These are phyloP conservation scores for Scenedesmus sp. DNA, from an alignment of 163 green algal genomes.

Conservation along the genomic window DNA sequence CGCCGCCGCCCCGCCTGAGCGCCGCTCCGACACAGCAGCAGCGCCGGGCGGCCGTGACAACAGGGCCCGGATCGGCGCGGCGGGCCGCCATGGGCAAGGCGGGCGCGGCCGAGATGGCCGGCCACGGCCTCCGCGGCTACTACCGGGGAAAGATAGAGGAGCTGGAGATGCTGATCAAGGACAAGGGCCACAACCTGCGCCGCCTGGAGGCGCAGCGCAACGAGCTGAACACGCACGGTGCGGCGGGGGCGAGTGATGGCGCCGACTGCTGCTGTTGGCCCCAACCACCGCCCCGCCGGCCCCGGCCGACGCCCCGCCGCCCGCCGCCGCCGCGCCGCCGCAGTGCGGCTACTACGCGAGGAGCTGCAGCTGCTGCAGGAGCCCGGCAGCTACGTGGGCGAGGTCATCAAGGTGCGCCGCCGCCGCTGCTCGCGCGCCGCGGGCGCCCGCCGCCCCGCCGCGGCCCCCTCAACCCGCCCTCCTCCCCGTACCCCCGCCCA, in stretches of 20 bases:
- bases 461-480: background rate
- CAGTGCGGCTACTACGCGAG: constrained; percentile 96
- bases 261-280: background rate
- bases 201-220: constrained; percentile 98
- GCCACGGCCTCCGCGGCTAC: constrained; percentile 66
- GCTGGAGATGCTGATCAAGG: constrained; percentile 91
- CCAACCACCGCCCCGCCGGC: background rate
- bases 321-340: too few species aligned
- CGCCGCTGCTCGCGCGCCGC: too few species aligned
- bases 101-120: background rate
- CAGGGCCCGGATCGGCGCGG: too few species aligned
- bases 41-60: background rate
- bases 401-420: constrained; percentile 95
- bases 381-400: constrained; percentile 98
- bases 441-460: too few species aligned
- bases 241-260: background rate
- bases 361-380: constrained; percentile 99
- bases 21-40: background rate
- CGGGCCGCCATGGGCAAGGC: constrained; percentile 41
- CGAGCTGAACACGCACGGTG: constrained; percentile 97
- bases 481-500: constrained; percentile 45
- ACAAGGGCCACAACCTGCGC: constrained; percentile 95
- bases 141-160: constrained; percentile 91
- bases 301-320: background rate
- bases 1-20: background rate